Percentiles rank a stretch among this genome's conserved stretches.
Conservation (phyloP, 2,329 filamentous ascomycete genomes). For the Orbilia ellipsospora region DNA sequence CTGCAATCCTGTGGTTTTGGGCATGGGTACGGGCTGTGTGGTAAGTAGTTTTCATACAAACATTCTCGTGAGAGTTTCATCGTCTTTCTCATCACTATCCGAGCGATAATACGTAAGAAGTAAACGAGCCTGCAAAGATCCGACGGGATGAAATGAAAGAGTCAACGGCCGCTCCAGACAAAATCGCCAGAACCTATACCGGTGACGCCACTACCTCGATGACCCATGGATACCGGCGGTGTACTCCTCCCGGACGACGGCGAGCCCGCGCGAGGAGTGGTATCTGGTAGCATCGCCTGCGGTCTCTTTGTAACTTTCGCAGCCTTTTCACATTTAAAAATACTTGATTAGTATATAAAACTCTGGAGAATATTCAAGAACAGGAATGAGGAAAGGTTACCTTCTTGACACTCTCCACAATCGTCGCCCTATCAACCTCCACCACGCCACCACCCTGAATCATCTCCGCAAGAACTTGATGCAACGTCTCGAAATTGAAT, state of each 20-base stretch:
- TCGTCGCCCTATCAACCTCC: constrained; percentile 74
- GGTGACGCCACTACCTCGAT: constrained; percentile 52
- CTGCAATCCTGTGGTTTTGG: background rate
- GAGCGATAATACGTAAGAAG: constrained; percentile 46
- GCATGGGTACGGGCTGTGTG: background rate
- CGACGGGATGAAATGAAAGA: constrained; percentile 6
- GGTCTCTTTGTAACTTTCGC: constrained; percentile 55
- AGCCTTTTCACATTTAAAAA: constrained; percentile 13
- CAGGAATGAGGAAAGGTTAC: constrained; percentile 68
- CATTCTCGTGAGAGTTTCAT: background rate
- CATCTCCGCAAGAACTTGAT: constrained; percentile 91
- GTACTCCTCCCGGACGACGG: constrained; percentile 39
- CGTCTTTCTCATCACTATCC: constrained; percentile 12
- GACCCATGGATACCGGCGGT: constrained; percentile 29
- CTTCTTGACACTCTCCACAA: constrained; percentile 87
- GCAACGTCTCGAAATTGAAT: constrained; percentile 98
- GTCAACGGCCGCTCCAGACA: constrained; percentile 55
- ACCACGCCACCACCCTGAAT: constrained; percentile 94
- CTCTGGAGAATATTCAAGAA: background rate
- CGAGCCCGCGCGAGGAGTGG: constrained; percentile 30
- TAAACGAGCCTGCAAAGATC: constrained; percentile 46
- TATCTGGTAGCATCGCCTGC: constrained; percentile 42
- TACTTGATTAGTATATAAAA: background rate
- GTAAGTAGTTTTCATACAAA: constrained; percentile 30
- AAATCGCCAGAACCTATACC: constrained; percentile 54